Evolutionary conservation across 345 rosid species (phyloP).

Genomic region (Tarenaya hassleriana): DNA sequence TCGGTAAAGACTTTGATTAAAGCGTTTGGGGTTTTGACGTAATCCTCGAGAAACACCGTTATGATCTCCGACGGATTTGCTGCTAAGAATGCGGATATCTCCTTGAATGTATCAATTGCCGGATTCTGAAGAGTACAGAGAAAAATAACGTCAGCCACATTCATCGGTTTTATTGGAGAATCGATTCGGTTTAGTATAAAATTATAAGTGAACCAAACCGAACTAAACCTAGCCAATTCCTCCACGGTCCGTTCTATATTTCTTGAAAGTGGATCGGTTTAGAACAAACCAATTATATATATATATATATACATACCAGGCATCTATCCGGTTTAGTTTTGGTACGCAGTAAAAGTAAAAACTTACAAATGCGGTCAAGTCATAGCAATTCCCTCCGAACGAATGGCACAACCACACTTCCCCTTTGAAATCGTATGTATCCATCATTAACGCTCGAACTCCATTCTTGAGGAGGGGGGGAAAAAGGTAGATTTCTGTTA

Average conservation of each 20-base stretch:
- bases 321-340: neutral
- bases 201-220: too few relatives aligned
- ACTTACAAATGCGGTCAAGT: slow-evolving; percentile 50
- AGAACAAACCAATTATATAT: too few relatives aligned
- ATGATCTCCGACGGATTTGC: slow-evolving; percentile 48
- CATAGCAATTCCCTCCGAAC: slow-evolving; percentile 34
- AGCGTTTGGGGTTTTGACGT: slow-evolving; percentile 44
- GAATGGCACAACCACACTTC: slow-evolving; percentile 69
- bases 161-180: neutral
- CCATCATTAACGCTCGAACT: slow-evolving; percentile 60
- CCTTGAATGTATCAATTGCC: slow-evolving; percentile 42
- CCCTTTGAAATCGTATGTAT: slow-evolving; percentile 48
- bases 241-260: too few relatives aligned
- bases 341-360: neutral
- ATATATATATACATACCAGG: too few relatives aligned
- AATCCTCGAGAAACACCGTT: slow-evolving; percentile 52
- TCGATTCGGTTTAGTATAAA: neutral
- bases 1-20: slow-evolving; percentile 43
- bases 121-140: slow-evolving; percentile 27
- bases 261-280: too few relatives aligned
- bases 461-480: too few relatives aligned
- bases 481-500: neutral
- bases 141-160: neutral
- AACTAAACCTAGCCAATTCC: too few relatives aligned
- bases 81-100: slow-evolving; percentile 40